Evolutionary conservation across 2,329 filamentous ascomycete genomes (phyloP).

Genomic region (Colletotrichum sp.): DNA sequence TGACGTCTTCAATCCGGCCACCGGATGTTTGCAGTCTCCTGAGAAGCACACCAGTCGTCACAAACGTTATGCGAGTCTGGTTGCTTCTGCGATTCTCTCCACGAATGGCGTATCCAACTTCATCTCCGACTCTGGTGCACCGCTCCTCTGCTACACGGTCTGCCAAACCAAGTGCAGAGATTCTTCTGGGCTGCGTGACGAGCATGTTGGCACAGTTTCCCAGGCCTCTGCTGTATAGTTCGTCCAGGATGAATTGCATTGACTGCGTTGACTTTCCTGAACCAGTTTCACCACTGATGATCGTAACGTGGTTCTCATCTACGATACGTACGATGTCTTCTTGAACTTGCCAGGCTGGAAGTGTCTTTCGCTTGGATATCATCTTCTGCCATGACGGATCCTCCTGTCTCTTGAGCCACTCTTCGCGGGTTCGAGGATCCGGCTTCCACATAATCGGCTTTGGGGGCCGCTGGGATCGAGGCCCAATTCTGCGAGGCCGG

Average conservation of each 20-base stretch:
- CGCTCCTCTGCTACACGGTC: constrained; percentile 95
- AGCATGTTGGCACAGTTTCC: constrained; percentile 87
- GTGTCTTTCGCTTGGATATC: constrained; percentile 70
- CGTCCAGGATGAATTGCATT: constrained; percentile 93
- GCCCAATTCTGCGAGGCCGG: constrained; percentile 23
- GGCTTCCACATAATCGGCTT: constrained; percentile 69
- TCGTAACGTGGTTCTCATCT: constrained; percentile 81
- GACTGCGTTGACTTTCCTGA: constrained; percentile 97
- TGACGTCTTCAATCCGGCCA: constrained; percentile 78
- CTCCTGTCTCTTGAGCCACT: constrained; percentile 74
- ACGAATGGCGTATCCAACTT: constrained; percentile 90
- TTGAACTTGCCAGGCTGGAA: constrained; percentile 88
- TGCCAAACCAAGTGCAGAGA: constrained; percentile 91
- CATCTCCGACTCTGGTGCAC: constrained; percentile 79
- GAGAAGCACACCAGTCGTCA: constrained; percentile 92
- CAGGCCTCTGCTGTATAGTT: constrained; percentile 78
- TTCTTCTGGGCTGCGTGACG: constrained; percentile 93
- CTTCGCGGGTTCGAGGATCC: constrained; percentile 63
- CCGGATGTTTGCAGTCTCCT: constrained; percentile 90
- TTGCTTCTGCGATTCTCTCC: constrained; percentile 81
- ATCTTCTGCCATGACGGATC: constrained; percentile 74
- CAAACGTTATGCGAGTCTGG: constrained; percentile 89
- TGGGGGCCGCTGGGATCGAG: constrained; percentile 48
- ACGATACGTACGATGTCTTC: constrained; percentile 80
- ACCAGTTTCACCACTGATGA: constrained; percentile 96